Percentiles rank a stretch among this genome's conserved stretches.
These are phyloP conservation scores for Stachybotrys echinatus DNA, from an alignment of 2,329 filamentous ascomycete species.

Conservation along the genomic window DNA sequence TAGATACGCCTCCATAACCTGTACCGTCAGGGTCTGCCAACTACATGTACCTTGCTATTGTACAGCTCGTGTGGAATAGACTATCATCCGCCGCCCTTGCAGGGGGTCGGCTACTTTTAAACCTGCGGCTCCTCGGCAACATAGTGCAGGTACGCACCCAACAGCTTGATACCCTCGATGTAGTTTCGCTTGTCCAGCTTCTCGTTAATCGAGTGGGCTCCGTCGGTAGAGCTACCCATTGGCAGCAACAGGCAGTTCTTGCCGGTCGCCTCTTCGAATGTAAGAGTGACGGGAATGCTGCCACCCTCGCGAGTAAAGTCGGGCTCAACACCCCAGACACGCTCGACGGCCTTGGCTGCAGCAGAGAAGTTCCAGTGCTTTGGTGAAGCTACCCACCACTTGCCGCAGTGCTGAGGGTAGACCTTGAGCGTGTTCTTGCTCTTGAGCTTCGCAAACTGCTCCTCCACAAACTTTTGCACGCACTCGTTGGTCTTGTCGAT, in stretches of 20 bases:
- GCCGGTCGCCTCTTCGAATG: slow-evolving; percentile 93
- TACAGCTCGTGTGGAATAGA: too few species aligned
- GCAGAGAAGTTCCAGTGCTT: slow-evolving; percentile 99
- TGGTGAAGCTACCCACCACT: slow-evolving; percentile 97
- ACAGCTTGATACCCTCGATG: slow-evolving; percentile 93
- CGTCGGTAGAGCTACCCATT: slow-evolving; percentile 96
- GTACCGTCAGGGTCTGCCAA: too few species aligned
- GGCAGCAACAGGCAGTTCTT: slow-evolving; percentile 96
- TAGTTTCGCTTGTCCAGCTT: slow-evolving; percentile 97
- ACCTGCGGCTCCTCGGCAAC: slow-evolving; percentile 77
- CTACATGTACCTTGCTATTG: too few species aligned
- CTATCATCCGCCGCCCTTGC: too few species aligned
- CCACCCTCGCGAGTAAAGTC: slow-evolving; percentile 96
- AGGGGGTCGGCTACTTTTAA: too few species aligned
- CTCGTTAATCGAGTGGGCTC: slow-evolving; percentile 96
- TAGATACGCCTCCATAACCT: too few species aligned
- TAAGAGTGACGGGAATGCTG: slow-evolving; percentile 93
- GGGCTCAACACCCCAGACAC: slow-evolving; percentile 88
- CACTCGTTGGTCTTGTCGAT: slow-evolving; percentile 80
- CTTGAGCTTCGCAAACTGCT: slow-evolving; percentile 77
- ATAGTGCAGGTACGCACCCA: slow-evolving; percentile 94
- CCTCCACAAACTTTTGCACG: slow-evolving; percentile 78
- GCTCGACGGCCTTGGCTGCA: slow-evolving; percentile 90
- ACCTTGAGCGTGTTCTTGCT: slow-evolving; percentile 91
- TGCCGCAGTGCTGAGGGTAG: slow-evolving; percentile 80